phyloP scores from a whole-genome alignment of 495 filamentous ascomycete species.

The Lasiosphaeria miniovina region DNA sequence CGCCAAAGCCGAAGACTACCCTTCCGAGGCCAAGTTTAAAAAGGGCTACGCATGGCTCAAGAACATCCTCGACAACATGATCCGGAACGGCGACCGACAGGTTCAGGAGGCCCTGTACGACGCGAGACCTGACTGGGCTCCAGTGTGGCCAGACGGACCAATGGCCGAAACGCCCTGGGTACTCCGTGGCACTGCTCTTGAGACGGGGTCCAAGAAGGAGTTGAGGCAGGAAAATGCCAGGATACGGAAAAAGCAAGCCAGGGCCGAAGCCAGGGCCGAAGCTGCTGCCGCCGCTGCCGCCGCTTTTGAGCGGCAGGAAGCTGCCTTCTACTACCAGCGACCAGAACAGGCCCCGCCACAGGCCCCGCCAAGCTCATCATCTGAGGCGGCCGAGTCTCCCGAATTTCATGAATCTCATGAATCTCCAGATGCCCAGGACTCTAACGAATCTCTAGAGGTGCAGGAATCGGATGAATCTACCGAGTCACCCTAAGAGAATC shows the following conservation, averaged over 20 bases:
- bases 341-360: too few species aligned
- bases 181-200: background rate
- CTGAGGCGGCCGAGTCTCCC: too few species aligned
- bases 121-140: conserved; percentile 15
- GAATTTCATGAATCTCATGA: too few species aligned
- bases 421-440: too few species aligned
- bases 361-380: too few species aligned
- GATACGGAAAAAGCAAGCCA: background rate
- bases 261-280: background rate
- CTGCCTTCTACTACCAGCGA: too few species aligned
- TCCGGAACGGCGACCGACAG: conserved; percentile 16
- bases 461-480: too few species aligned
- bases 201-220: background rate
- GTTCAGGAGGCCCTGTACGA: conserved; percentile 22
- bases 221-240: background rate
- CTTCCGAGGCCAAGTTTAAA: conserved; percentile 8
- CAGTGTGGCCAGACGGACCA: conserved; percentile 3
- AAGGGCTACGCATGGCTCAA: conserved; percentile 17
- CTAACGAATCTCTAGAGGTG: too few species aligned
- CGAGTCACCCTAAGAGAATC: too few species aligned
- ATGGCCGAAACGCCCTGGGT: background rate
- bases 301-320: too few species aligned
- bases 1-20: conserved; percentile 10
- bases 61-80: conserved; percentile 15
- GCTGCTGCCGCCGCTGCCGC: background rate